Percentiles rank a stretch among this genome's conserved stretches.
These are phyloP conservation scores for Handroanthus guayacan DNA, from an alignment of 257 asterid genomes.

Conservation along the genomic window DNA sequence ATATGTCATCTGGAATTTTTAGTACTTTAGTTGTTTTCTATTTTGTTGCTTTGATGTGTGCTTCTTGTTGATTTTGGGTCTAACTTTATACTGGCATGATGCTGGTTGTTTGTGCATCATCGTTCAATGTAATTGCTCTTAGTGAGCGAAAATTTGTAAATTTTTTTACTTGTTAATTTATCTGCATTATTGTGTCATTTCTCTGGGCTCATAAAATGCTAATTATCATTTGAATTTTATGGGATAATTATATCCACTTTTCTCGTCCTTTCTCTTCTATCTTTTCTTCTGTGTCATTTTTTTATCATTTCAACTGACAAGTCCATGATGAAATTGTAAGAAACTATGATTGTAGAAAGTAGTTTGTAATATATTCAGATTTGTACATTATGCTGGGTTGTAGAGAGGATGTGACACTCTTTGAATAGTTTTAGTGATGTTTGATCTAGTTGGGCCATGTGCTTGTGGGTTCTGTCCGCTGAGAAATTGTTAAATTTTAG, in stretches of 20 bases:
- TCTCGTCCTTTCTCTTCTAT: neutral
- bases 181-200: neutral
- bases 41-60: conserved; percentile 11
- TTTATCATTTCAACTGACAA: neutral
- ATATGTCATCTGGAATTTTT: conserved; percentile 5
- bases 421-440: conserved; percentile 31
- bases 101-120: conserved; percentile 31
- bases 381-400: conserved; percentile 28
- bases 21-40: conserved; percentile 10
- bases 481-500: conserved; percentile 13
- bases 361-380: conserved; percentile 18
- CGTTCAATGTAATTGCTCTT: conserved; percentile 7
- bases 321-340: neutral
- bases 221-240: neutral
- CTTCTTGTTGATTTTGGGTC: neutral
- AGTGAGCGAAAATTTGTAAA: conserved; percentile 18
- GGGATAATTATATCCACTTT: conserved; percentile 9
- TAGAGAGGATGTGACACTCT: conserved; percentile 39
- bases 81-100: conserved; percentile 13
- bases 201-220: conserved; percentile 1
- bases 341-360: conserved; percentile 1
- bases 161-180: conserved; percentile 1
- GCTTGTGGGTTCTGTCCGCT: conserved; percentile 29
- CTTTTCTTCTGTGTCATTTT: neutral
- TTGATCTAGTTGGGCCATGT: conserved; percentile 9